These are phyloP conservation scores for Alternaria gaisen DNA, from an alignment of 2,329 filamentous ascomycete species.

Conservation along the genomic window DNA sequence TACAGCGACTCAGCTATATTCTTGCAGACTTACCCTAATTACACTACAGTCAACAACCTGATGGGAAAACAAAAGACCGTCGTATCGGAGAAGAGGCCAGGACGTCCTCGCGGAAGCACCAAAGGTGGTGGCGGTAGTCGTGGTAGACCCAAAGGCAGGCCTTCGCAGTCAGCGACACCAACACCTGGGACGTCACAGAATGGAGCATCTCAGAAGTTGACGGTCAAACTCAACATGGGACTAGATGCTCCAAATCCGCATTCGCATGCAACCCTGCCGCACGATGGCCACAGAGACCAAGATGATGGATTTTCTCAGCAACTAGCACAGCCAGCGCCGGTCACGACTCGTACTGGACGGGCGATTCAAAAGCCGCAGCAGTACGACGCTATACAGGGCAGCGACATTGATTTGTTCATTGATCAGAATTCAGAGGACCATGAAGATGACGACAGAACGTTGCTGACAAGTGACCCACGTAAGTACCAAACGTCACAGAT, in stretches of 20 bases:
- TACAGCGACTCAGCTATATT: neutral
- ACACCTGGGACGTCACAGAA: neutral
- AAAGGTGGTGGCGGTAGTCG: neutral
- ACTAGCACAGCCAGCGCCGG: neutral
- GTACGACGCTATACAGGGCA: neutral
- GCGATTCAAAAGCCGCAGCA: neutral
- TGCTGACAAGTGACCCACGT: neutral
- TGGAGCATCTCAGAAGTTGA: neutral
- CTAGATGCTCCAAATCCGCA: neutral
- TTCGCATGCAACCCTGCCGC: neutral
- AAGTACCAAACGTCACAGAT: neutral
- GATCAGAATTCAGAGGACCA: neutral
- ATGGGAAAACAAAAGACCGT: constrained; percentile 4
- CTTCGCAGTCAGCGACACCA: constrained; percentile 2
- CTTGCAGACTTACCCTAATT: neutral
- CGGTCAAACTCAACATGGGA: neutral
- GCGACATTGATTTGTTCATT: constrained; percentile 8
- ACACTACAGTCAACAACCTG: no score
- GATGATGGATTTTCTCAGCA: neutral
- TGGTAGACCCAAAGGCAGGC: neutral
- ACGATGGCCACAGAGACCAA: neutral
- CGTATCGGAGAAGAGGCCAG: no score
- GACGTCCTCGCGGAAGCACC: neutral
- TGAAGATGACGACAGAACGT: neutral
- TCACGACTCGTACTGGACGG: constrained; percentile 14